A percentile compares a stretch with the other conserved stretches of the same genome.
These are phyloP conservation scores for Xylariaceae sp. DNA, from an alignment of 2,329 filamentous ascomycete species.

Conservation along the genomic window DNA sequence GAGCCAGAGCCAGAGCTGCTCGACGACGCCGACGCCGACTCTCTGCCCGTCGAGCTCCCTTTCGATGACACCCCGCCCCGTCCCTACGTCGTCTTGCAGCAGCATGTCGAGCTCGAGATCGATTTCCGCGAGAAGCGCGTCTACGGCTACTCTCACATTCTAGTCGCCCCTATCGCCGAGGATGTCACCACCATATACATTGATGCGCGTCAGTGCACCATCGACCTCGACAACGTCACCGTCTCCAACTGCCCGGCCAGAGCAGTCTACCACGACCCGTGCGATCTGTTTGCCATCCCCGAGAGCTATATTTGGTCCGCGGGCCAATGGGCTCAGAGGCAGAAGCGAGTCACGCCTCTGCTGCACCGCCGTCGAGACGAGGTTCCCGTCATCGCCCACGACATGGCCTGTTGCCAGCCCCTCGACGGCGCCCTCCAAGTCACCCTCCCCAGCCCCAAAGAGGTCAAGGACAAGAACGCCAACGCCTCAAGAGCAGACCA, in stretches of 20 bases:
- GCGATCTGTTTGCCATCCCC: constrained; percentile 60
- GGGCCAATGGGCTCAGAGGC: constrained; percentile 71
- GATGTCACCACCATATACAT: constrained; percentile 56
- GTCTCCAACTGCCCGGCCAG: constrained; percentile 44
- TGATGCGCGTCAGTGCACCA: constrained; percentile 59
- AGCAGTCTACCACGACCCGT: constrained; percentile 59
- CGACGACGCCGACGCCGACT: constrained; percentile 22
- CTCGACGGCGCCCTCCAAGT: constrained; percentile 49
- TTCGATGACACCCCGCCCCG: constrained; percentile 32
- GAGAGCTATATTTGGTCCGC: constrained; percentile 59
- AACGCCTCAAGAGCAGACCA: constrained; percentile 37
- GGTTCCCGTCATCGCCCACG: constrained; percentile 52
- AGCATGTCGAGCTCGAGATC: constrained; percentile 85
- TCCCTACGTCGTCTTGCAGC: constrained; percentile 62
- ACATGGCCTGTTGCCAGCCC: constrained; percentile 52
- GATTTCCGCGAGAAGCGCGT: constrained; percentile 75
- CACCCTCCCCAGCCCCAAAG: constrained; percentile 35
- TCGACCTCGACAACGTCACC: constrained; percentile 51
- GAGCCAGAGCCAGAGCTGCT: constrained; percentile 27
- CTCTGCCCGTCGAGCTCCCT: constrained; percentile 28
- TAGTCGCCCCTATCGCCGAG: constrained; percentile 57
- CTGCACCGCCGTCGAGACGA: constrained; percentile 50
- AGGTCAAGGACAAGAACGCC: constrained; percentile 28
- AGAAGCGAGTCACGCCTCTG: constrained; percentile 59
- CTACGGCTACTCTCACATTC: constrained; percentile 76